These are phyloP conservation scores for Cyberlindnera suaveolens DNA, from an alignment of 805 yeast genomes.

Conservation along the genomic window DNA sequence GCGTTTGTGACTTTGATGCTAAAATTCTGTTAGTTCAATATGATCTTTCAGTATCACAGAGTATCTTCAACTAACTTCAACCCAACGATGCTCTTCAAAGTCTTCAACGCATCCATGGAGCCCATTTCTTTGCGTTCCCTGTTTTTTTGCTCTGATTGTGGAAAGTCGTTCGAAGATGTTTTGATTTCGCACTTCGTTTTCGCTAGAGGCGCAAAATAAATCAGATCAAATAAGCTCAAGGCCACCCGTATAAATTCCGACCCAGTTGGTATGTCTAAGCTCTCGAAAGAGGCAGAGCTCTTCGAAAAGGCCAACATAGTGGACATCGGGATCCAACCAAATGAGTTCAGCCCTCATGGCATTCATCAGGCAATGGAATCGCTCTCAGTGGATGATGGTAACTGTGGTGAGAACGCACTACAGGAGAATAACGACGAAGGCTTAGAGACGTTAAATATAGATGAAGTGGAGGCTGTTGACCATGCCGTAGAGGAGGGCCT, in stretches of 20 bases:
- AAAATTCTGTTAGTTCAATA: background rate
- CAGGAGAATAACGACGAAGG: constrained; percentile 4
- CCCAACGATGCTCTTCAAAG: constrained; percentile 6
- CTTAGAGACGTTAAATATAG: constrained; percentile 31
- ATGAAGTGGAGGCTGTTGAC: constrained; percentile 34
- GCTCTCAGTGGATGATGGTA: background rate
- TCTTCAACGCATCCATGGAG: constrained; percentile 1
- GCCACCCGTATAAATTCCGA: too few relatives aligned
- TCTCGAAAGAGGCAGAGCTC: constrained; percentile 25
- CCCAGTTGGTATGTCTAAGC: constrained; percentile 3
- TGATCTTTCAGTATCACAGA: background rate
- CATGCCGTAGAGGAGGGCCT: constrained; percentile 23
- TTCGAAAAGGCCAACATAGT: constrained; percentile 28
- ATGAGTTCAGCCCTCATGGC: constrained; percentile 6
- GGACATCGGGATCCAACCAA: constrained; percentile 26
- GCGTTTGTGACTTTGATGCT: constrained; percentile 58
- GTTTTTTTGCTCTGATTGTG: background rate
- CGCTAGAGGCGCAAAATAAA: too few relatives aligned
- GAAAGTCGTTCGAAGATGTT: constrained; percentile 1
- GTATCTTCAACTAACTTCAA: constrained; percentile 4
- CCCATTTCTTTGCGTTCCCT: background rate
- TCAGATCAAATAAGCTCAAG: too few relatives aligned
- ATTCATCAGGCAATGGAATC: constrained; percentile 1
- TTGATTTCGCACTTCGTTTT: too few relatives aligned
- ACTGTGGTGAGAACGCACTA: background rate